Conservation (phyloP, 331 rosid genomes). For the Phaseolus coccineus region DNA sequence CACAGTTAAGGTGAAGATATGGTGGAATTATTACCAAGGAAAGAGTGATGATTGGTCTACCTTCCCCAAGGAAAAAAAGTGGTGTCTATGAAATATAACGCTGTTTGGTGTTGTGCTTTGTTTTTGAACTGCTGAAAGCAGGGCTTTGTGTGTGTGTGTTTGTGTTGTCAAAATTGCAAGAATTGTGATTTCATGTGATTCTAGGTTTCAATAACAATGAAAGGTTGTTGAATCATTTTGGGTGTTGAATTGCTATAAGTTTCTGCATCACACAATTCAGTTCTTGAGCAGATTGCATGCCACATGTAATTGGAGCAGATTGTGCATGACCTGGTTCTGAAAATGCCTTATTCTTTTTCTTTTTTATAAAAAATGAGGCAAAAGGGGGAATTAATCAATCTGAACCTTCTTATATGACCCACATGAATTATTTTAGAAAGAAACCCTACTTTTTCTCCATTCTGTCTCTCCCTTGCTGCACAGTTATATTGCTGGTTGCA, state of each 20-base stretch:
- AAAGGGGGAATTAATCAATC: neutral
- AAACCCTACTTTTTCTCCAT: neutral
- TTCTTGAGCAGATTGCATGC: neutral
- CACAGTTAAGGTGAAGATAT: neutral
- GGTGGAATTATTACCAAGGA: neutral
- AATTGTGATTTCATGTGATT: neutral
- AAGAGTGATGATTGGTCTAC: neutral
- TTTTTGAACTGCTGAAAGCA: too few relatives aligned
- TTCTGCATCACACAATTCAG: neutral
- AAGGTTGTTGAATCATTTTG: neutral
- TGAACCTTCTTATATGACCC: neutral
- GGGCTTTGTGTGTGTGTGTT: neutral
- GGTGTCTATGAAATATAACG: neutral
- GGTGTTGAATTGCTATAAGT: neutral
- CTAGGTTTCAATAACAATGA: neutral
- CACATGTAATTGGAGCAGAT: neutral
- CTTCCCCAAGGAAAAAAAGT: neutral
- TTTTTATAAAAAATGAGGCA: neutral
- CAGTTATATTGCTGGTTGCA: neutral
- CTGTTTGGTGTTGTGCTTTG: neutral
- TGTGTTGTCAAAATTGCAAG: neutral
- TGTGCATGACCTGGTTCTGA: neutral
- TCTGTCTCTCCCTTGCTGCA: neutral
- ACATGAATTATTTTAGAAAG: neutral
- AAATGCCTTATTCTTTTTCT: neutral